Conservation (phyloP, 2,329 filamentous ascomycete genomes). For the Monosporascus sp. region DNA sequence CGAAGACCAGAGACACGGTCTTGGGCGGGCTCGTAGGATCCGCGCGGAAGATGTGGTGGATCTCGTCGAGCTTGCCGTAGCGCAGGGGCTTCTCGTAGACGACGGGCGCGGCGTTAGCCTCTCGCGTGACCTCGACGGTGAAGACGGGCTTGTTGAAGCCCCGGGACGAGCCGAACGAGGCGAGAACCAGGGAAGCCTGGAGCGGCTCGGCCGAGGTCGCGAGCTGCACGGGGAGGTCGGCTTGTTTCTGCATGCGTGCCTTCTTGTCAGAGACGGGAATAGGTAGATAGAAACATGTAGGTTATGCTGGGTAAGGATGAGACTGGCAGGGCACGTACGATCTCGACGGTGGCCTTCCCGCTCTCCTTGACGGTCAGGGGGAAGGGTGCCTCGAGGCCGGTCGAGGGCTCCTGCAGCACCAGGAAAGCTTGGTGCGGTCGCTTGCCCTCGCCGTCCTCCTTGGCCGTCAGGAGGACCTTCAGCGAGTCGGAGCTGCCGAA, state of each 20-base stretch:
- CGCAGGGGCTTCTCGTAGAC: slow-evolving; percentile 64
- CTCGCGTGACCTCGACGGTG: slow-evolving; percentile 60
- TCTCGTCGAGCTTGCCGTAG: slow-evolving; percentile 79
- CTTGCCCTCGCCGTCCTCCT: slow-evolving; percentile 72
- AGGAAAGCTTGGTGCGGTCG: slow-evolving; percentile 93
- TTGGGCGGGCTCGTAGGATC: slow-evolving; percentile 77
- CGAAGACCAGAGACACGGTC: slow-evolving; percentile 73
- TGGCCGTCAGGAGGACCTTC: slow-evolving; percentile 76
- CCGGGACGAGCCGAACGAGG: slow-evolving; percentile 71
- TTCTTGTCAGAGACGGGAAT: too few species aligned
- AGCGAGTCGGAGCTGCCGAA: slow-evolving; percentile 67
- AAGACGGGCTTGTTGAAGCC: slow-evolving; percentile 68
- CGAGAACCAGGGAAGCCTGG: slow-evolving; percentile 76
- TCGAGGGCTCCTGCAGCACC: slow-evolving; percentile 66
- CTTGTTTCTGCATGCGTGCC: slow-evolving; percentile 59
- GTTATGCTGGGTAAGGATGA: not conserved
- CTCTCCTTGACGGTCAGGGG: slow-evolving; percentile 78
- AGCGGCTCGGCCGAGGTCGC: slow-evolving; percentile 62
- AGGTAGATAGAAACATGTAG: slow-evolving; percentile 19
- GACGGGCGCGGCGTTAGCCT: slow-evolving; percentile 54
- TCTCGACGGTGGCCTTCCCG: slow-evolving; percentile 77
- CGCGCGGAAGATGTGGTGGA: slow-evolving; percentile 82
- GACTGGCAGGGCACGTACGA: slow-evolving; percentile 55
- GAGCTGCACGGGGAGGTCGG: slow-evolving; percentile 83
- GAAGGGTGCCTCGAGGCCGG: slow-evolving; percentile 81